Conservation (phyloP, 345 rosid genomes). For the Linum usitatissimum region DNA sequence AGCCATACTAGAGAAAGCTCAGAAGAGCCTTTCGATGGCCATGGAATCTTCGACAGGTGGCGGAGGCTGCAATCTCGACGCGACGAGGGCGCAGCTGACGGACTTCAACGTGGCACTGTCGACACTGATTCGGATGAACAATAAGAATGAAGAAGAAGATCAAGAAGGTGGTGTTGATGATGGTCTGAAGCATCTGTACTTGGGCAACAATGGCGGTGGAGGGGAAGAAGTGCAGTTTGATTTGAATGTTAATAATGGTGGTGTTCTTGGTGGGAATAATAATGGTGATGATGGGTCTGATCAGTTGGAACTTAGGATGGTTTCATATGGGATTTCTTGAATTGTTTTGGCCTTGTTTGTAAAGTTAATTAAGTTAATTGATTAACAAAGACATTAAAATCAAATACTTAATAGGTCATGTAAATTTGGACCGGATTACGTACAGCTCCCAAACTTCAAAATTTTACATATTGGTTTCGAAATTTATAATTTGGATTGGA, state of each 20-base stretch:
- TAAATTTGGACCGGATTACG: no score
- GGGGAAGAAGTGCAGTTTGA: conserved; percentile 35
- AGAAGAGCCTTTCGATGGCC: conserved; percentile 33
- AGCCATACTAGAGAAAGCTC: conserved; percentile 64
- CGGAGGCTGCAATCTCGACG: conserved; percentile 16
- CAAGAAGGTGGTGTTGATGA: background rate
- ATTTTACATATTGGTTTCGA: no score
- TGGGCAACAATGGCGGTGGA: conserved; percentile 19
- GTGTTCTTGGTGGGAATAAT: conserved; percentile 26
- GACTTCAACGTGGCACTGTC: conserved; percentile 42
- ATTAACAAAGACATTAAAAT: no score
- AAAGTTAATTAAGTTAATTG: no score
- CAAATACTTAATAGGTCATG: no score
- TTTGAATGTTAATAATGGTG: conserved; percentile 36
- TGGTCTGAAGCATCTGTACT: conserved; percentile 10
- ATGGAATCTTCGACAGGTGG: background rate
- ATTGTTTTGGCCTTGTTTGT: background rate
- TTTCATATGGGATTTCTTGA: conserved; percentile 15
- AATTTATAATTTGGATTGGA: no score
- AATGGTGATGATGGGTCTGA: conserved; percentile 32
- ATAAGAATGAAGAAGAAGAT: conserved; percentile 16
- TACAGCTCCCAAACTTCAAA: no score
- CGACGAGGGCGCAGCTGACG: conserved; percentile 25
- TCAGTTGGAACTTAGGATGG: conserved; percentile 27
- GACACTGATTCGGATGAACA: conserved; percentile 25